These are phyloP conservation scores for Dichotomocladium elegans DNA, from an alignment of 371 early-diverging fungal species.

Conservation along the genomic window DNA sequence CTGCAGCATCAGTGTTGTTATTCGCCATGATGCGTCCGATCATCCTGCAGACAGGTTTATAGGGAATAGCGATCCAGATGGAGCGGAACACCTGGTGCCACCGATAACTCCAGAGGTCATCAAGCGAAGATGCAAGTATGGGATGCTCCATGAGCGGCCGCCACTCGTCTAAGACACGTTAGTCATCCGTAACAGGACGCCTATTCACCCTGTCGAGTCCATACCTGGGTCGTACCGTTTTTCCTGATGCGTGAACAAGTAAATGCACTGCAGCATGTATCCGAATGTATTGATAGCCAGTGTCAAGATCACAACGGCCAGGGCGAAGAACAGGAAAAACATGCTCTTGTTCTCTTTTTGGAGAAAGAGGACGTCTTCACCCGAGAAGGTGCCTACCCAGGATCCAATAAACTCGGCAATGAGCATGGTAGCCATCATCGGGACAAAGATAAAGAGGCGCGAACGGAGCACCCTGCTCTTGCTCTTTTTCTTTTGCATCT, in stretches of 20 bases:
- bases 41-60: constrained; percentile 20
- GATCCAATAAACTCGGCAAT: constrained; percentile 16
- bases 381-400: constrained; percentile 21
- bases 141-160: constrained; percentile 28
- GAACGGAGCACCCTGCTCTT: neutral
- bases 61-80: constrained; percentile 32
- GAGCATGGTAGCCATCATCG: constrained; percentile 8
- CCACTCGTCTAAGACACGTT: constrained; percentile 29
- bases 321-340: constrained; percentile 15
- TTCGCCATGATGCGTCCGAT: neutral
- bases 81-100: constrained; percentile 32
- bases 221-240: constrained; percentile 28
- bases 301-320: constrained; percentile 11
- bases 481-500: constrained; percentile 4
- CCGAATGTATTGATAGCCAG: constrained; percentile 24
- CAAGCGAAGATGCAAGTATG: constrained; percentile 3
- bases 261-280: constrained; percentile 17
- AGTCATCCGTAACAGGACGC: neutral
- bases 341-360: constrained; percentile 1
- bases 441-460: constrained; percentile 6
- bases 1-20: neutral
- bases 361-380: constrained; percentile 12
- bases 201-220: too few relatives aligned
- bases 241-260: constrained; percentile 14
- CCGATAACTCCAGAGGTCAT: constrained; percentile 10